Evolutionary conservation across 2,329 filamentous ascomycete genomes (phyloP), one percentile per base, ranked within the genome.

Genomic region (Pseudopithomyces chartarum): DNA sequence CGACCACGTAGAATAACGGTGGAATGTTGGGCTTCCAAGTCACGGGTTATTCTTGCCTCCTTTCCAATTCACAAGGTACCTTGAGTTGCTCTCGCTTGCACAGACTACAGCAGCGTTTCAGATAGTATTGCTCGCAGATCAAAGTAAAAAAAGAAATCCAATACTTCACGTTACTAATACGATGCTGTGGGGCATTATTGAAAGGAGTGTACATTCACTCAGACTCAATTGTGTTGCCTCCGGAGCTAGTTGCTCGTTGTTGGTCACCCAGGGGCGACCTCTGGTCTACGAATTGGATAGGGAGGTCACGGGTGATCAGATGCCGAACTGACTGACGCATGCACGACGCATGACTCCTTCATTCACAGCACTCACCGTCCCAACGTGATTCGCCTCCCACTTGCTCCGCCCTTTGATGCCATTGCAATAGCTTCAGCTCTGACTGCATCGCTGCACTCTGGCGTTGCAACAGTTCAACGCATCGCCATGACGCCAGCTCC

Each of bases 401-500:
- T 26, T 5, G 34, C 11, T 45, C 6, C 23, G 22, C 42, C 42
- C 13, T 33, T 33, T 10, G 12, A 10, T 13, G 33, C 34, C 19
- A 10, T 2, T 34, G 19, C 33, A 29, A 29, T 29, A 8, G 26
- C 26, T 4, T 47, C 47, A 49, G 46, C 46, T 49, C 34, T 26
- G 5, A 15, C 13, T 29, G 22, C 34, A 19, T 13, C 17, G 34
- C n/a, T 19, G 22, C 36, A 50, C 19, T 34, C 34, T 22, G 12
- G 22, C 22, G 47, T 50, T 12, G 10, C 34, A 33, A 42, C 7
- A 2, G 7, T 32, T 11, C 36, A 12, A 13, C 22, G 23, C 38
- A 19, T 17, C 20, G 33, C 47, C n/a, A 50, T 40, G 47, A 40
- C 47, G 47, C 12, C 46, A 39, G 46, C 46, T 38, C 20, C 33